phyloP scores from a whole-genome alignment of 2,329 filamentous ascomycete genomes.

The Sporothrix sp. region DNA sequence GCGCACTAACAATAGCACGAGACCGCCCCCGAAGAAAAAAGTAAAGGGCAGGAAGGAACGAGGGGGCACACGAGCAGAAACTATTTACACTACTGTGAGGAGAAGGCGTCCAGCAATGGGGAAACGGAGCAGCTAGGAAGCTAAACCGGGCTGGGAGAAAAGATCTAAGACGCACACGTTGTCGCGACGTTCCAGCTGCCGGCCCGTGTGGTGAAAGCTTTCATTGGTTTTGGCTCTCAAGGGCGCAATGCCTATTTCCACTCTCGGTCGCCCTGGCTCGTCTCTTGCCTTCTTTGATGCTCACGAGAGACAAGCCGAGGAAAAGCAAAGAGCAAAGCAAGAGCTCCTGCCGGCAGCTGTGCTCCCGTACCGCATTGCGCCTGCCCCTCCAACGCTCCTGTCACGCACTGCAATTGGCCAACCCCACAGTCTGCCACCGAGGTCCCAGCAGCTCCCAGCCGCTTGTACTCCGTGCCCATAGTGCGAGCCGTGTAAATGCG shows the following conservation, averaged over 20 bases:
- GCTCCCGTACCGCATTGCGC: background rate
- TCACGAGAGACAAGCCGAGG: background rate
- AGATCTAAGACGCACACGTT: too few relatives aligned
- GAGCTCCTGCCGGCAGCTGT: constrained; percentile 1
- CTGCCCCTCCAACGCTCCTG: constrained; percentile 12
- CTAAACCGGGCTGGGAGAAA: constrained; percentile 1
- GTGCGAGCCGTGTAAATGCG: background rate
- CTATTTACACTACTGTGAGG: background rate
- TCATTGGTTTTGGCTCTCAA: background rate
- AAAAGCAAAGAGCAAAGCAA: background rate
- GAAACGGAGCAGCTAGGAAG: constrained; percentile 5
- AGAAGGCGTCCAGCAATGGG: background rate
- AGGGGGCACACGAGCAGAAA: constrained; percentile 7
- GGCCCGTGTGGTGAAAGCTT: too few relatives aligned
- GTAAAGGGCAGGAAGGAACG: background rate
- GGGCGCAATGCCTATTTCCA: too few relatives aligned
- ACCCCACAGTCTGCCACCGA: constrained; percentile 15
- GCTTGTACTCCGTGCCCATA: constrained; percentile 8
- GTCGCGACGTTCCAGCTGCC: too few relatives aligned
- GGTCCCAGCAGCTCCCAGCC: background rate
- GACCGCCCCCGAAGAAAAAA: background rate
- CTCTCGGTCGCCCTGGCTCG: too few relatives aligned
- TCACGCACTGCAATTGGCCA: constrained; percentile 13
- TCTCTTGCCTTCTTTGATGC: too few relatives aligned
- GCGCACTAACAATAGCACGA: constrained; percentile 7